Evolutionary conservation across 768 basidiomycete genomes (phyloP).

Genomic region (Termitomyces sp.): DNA sequence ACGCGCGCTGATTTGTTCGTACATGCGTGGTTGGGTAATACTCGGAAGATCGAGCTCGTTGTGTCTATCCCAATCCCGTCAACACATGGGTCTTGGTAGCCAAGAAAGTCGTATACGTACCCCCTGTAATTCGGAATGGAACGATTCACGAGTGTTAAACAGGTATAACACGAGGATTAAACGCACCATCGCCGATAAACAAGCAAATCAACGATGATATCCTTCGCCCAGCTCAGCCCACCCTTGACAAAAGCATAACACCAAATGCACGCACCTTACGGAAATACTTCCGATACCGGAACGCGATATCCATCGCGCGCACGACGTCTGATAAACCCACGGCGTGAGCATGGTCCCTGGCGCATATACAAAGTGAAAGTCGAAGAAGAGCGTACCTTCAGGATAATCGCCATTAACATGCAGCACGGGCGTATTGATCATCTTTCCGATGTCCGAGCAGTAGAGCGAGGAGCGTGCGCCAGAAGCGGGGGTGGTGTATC

Average conservation of each 20-base stretch:
- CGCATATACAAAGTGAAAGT: no score
- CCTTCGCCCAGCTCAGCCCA: conserved; percentile 32
- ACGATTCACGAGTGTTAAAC: background rate
- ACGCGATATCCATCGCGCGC: no score
- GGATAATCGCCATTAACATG: no score
- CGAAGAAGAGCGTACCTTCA: no score
- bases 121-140: conserved; percentile 30
- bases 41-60: no score
- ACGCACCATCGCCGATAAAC: no score
- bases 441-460: no score
- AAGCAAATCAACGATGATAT: conserved; percentile 88
- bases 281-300: conserved; percentile 84
- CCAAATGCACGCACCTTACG: conserved; percentile 47
- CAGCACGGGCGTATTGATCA: conserved; percentile 84
- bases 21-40: conserved; percentile 90
- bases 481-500: no score
- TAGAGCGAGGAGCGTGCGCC: no score
- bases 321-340: no score
- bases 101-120: conserved; percentile 20
- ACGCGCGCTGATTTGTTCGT: conserved; percentile 77
- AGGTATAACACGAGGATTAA: background rate
- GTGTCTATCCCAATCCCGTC: conserved; percentile 26
- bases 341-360: no score
- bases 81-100: background rate
- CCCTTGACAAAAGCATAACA: background rate